Base-by-base conservation (phyloP, 805 yeast species). In the Starmerella cellae region DNA sequence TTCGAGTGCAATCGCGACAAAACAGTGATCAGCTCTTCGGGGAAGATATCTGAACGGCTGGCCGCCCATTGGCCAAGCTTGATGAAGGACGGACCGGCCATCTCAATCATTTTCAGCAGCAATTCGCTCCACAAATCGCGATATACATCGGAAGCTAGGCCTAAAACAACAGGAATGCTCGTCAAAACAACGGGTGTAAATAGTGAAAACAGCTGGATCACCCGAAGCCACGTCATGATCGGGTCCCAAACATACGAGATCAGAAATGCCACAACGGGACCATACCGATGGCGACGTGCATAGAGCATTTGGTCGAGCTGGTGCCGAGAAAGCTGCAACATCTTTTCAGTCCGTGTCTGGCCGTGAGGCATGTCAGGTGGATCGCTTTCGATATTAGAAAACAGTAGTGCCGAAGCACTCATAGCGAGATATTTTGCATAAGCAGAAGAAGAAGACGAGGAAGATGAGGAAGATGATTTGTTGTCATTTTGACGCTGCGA, bases 21-120 rank as follows among this genome's bases (percentile, higher is more conserved):
- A 55, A 82, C 85, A 19, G 73, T 72, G 59, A 97, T 88, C 60
- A 88, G 62, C 32, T 72, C 82, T 37, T 63, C 65, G 3, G 95
- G 79, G 62, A 91, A 88, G 27, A 91, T 79, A 61, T 91, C 99
- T 0, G 94, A 82, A 60, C 99, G 73, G 10, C 95, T 81, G 2
- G 96, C 96, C 0, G 98, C 98, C 99, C 99, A 91, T 64, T 91
- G 99, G 3, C 97, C 98, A 44, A 91, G 70, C 60, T 66, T 66
- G 44, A 67, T 64, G 49, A 66, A 91, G 3, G 95, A 79, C 2
- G 97, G 94, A 1, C 98, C 98, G 0, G 95, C 95, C 16, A 66
- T 48, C 60, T 88, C 95, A 44, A 91, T 74, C 1, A 79, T 64
- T 57, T 71, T 60, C 38, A 83, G 68, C 18, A 88, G 62, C 37